Evolutionary conservation across 441 rosid species (phyloP).

Genomic region (Eugenia klotzschiana): DNA sequence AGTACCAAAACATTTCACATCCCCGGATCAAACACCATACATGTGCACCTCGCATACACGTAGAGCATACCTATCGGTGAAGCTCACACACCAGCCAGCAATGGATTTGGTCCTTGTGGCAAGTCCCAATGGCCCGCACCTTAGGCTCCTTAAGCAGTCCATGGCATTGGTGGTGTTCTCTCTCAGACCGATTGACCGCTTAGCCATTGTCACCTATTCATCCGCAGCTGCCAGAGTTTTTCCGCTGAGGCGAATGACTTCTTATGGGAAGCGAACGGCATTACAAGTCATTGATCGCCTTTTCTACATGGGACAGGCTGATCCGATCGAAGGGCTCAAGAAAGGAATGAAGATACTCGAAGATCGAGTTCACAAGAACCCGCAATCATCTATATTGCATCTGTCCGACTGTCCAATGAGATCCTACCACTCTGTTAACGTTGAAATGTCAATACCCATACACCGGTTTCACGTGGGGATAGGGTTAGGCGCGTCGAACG

Average conservation of each 20-base stretch:
- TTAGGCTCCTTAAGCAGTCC: constrained; percentile 65
- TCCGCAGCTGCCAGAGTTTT: constrained; percentile 66
- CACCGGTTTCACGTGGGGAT: constrained; percentile 66
- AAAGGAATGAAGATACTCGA: constrained; percentile 64
- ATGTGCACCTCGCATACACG: constrained; percentile 9
- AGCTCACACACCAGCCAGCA: constrained; percentile 36
- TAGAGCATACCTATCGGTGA: constrained; percentile 51
- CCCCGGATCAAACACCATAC: constrained; percentile 14
- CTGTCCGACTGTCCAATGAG: constrained; percentile 53
- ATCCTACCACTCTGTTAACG: constrained; percentile 26
- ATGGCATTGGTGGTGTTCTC: constrained; percentile 70
- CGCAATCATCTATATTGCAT: constrained; percentile 47
- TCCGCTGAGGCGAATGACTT: constrained; percentile 72
- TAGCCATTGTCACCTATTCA: constrained; percentile 66
- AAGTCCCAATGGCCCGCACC: constrained; percentile 73
- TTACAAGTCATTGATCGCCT: constrained; percentile 69
- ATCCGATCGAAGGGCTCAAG: constrained; percentile 62
- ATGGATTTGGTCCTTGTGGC: constrained; percentile 64
- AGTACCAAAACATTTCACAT: neutral
- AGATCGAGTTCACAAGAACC: constrained; percentile 72
- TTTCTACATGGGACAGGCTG: constrained; percentile 63
- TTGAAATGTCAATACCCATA: constrained; percentile 35
- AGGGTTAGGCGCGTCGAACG: constrained; percentile 52
- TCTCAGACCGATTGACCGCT: constrained; percentile 56
- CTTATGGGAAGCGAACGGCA: constrained; percentile 58